Evolutionary conservation across 306 rosid genomes (phyloP), one percentile per base, ranked within the genome.

Genomic region (Oxytropis ochrocephala): DNA sequence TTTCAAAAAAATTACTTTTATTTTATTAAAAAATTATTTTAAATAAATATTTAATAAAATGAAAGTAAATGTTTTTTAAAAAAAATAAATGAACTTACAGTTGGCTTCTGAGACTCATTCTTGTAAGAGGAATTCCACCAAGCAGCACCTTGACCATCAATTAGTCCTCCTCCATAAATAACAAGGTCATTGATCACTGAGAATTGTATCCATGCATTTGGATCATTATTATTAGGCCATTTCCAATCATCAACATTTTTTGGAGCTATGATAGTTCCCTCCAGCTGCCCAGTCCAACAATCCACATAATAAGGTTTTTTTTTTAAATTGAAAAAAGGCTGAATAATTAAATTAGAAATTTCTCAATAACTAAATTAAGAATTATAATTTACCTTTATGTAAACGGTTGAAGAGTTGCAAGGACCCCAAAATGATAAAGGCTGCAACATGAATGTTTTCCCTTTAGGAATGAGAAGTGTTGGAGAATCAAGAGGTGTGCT

Each of bases 81-180:
- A 30, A 30, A 30, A 30, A 30, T n/a, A n/a, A n/a, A n/a, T n/a
- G 7, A 46, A 64, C 88, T 50, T 49, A 81, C 82, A 0, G 73
- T 59, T 24, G 85, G 87, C 54, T 35, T 69, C 1, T 68, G 12
- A 32, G 44, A 51, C 1, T 13, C 24, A 14, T 47, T 17, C 5
- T 41, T 33, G n/a, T 58, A 11, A 54, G 11, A 33, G 41, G 64
- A 56, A 12, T 65, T 69, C 87, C 87, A 85, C 90, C 87, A 85
- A n/a, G 58, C 11, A 38, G 70, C 69, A 69, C 90, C 87, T 56
- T 80, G 79, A 52, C 90, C 90, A 66, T 85, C 82, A 54, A 83
- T 52, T 5, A 6, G 7, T 30, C 87, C 87, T 13, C 76, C 65
- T 12, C 90, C 85, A 19, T 47, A 18, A 59, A 85, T 6, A 5